Evolutionary conservation across 208 protist species (phyloP).

Genomic region (Leishmania braziliensis): DNA sequence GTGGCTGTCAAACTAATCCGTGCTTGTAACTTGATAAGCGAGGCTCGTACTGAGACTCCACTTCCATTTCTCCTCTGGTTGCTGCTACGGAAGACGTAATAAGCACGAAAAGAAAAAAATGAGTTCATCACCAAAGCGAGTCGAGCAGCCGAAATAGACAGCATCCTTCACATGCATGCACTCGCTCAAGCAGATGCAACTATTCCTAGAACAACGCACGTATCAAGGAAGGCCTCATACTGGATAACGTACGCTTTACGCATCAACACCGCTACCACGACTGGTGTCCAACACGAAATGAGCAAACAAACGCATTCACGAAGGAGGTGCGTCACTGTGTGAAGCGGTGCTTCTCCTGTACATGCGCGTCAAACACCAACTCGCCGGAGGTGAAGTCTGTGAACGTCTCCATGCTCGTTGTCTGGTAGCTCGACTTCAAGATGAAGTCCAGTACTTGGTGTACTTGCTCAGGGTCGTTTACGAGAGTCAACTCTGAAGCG

Average conservation of each 20-base stretch:
- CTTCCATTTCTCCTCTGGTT: too few relatives aligned
- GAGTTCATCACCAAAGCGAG: not conserved
- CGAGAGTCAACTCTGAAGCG: constrained; percentile 36
- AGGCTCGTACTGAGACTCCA: too few relatives aligned
- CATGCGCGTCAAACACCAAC: constrained; percentile 66
- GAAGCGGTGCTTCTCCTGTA: constrained; percentile 34
- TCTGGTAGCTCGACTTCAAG: constrained; percentile 58
- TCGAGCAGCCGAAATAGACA: not conserved
- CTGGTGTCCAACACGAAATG: not conserved
- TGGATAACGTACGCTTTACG: not conserved
- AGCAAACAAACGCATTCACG: not conserved
- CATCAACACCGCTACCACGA: not conserved
- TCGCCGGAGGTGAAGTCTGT: constrained; percentile 65
- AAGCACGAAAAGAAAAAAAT: not conserved
- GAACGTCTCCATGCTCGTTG: constrained; percentile 68
- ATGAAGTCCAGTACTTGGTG: constrained; percentile 74
- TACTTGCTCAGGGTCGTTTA: constrained; percentile 70
- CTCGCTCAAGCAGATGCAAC: not conserved
- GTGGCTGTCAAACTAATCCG: not conserved
- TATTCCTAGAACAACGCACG: not conserved
- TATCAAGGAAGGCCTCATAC: not conserved
- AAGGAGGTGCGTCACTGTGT: not conserved
- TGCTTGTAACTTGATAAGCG: not conserved
- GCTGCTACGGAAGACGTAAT: not conserved
- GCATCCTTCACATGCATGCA: not conserved